phyloP scores from a whole-genome alignment of 2,329 filamentous ascomycete genomes.

The Sporothrix curviconia region DNA sequence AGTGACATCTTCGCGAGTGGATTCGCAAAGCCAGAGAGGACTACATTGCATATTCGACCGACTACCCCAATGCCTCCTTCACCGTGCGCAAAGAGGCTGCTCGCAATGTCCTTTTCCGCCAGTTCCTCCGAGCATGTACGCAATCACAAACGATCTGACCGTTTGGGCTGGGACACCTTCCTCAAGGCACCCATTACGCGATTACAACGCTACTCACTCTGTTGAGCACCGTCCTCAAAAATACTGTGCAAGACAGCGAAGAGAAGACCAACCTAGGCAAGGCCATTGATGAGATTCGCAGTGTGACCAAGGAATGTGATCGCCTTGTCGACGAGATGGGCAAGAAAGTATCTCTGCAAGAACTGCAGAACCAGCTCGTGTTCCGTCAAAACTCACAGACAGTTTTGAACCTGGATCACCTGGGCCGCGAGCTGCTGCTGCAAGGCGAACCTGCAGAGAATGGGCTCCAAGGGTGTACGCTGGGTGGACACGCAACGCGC shows the following conservation, averaged over 20 bases:
- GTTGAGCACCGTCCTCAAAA: slow-evolving; percentile 74
- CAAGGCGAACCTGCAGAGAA: slow-evolving; percentile 83
- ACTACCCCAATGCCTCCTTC: slow-evolving; percentile 77
- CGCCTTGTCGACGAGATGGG: slow-evolving; percentile 85
- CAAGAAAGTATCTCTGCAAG: slow-evolving; percentile 82
- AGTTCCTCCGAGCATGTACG: slow-evolving; percentile 78
- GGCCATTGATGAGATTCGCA: slow-evolving; percentile 86
- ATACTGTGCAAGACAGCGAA: slow-evolving; percentile 75
- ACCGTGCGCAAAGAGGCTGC: slow-evolving; percentile 78
- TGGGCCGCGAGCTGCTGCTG: slow-evolving; percentile 84
- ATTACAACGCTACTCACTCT: slow-evolving; percentile 86
- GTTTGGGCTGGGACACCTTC: slow-evolving; percentile 89
- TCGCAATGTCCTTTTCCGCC: slow-evolving; percentile 76
- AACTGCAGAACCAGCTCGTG: slow-evolving; percentile 75
- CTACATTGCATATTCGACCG: slow-evolving; percentile 87
- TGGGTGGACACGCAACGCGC: slow-evolving; percentile 91
- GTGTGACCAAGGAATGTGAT: slow-evolving; percentile 85
- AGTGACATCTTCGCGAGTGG: slow-evolving; percentile 98
- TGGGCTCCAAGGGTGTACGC: slow-evolving; percentile 80
- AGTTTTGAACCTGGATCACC: slow-evolving; percentile 84
- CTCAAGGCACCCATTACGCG: slow-evolving; percentile 89
- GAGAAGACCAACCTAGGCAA: slow-evolving; percentile 79
- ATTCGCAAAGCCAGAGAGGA: slow-evolving; percentile 84
- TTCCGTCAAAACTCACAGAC: slow-evolving; percentile 82
- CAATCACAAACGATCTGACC: slow-evolving; percentile 69